Base-by-base conservation (phyloP, 371 early-diverging fungal genomes). In the Syncephalastrum monosporum region DNA sequence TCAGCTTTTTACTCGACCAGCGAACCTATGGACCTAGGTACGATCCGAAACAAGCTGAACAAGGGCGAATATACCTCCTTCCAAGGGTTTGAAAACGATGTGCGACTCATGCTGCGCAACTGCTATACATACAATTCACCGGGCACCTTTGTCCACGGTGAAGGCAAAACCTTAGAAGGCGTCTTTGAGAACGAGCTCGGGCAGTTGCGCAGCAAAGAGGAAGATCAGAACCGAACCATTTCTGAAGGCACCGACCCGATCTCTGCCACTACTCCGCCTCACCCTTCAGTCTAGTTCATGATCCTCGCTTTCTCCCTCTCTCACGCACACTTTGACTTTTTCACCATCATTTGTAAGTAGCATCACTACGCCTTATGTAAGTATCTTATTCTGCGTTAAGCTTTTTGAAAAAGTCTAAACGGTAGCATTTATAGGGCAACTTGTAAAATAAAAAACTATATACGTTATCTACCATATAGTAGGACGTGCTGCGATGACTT, bases 21-120 rank as follows among this genome's bases (percentile, higher is more conserved):
- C 59, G 65, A 85, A 55, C 99, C 99, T 6, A 98, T 98, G 97
- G 98, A 98, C 64, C 57, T 96, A 25, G 75, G 84, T 21, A 96
- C 95, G 7, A 87, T 98, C 43, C 61, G 65, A 59, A 70, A 74
- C 42, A 93, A 89, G 53, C 69, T 99, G 5, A 95, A 94, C 17
- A 46, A 46, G 5, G 68, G 68, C 29, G 52, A 58, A 49, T 90
- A 90, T 62, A 48, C 64, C 1, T 57, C 59, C 0, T 57, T 81
- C 42, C 61, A 71, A 0, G 85, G 87, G 7, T 89, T 97, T 62
- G 78, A 85, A 56, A 76, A 66, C 12, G 93, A 93, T 59, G 60
- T 91, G 19, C 71, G 75, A 19, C 65, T 80, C 7, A 81, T 87
- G 48, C 54, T 83, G 38, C 75, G 55, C 47, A 85, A 86, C 48